These are phyloP conservation scores for Amaranthus hypochondriacus DNA, from an alignment of 148 eudicot genomes.

Conservation along the genomic window DNA sequence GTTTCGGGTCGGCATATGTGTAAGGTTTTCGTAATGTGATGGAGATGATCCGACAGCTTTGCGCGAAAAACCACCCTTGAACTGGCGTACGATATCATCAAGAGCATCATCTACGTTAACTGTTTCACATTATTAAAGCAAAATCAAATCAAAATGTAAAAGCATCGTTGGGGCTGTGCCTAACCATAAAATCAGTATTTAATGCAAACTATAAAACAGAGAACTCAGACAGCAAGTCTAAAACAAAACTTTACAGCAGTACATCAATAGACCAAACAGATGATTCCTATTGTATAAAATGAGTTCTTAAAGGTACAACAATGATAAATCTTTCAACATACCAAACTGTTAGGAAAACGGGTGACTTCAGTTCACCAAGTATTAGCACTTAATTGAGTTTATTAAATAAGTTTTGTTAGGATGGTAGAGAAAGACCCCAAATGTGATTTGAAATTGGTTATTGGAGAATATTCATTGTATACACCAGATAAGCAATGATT, in stretches of 20 bases:
- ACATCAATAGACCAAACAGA: conserved; percentile 1
- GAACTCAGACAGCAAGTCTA: not conserved
- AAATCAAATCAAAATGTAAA: not conserved
- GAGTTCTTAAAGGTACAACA: conserved; percentile 2
- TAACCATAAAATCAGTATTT: not conserved
- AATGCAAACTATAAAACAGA: not conserved
- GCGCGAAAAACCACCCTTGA: conserved; percentile 83
- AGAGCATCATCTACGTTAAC: conserved; percentile 97
- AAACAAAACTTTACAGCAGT: not conserved
- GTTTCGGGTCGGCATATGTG: conserved; percentile 40
- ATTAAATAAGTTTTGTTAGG: no score
- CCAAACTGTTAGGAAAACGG: no score
- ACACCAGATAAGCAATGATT: no score
- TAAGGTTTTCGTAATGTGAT: conserved; percentile 31
- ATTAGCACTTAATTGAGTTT: no score
- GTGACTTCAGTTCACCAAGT: no score
- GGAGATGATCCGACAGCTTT: conserved; percentile 68
- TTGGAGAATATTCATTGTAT: no score
- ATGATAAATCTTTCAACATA: not conserved
- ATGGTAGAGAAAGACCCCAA: no score
- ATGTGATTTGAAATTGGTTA: no score
- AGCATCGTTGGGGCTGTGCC: not conserved
- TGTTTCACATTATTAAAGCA: conserved; percentile 22
- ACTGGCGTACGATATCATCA: conserved; percentile 93
- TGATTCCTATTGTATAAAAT: not conserved